A percentile compares a stretch with the other conserved stretches of the same genome.
These are phyloP conservation scores for Salisapilia sapeloensis DNA, from an alignment of 352 stramenopile species.

Conservation along the genomic window DNA sequence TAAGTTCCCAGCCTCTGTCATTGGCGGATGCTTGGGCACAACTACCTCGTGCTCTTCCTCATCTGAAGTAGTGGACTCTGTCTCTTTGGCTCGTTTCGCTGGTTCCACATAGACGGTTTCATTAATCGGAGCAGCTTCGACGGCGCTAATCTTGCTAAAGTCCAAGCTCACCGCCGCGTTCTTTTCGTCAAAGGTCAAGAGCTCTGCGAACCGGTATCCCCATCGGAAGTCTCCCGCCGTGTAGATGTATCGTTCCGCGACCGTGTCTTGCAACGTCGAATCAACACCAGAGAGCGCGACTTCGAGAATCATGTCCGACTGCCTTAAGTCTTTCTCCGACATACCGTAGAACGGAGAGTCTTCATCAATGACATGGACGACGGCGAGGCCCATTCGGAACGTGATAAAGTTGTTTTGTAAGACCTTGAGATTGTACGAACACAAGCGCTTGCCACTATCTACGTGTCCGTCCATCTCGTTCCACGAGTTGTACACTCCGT, in stretches of 20 bases:
- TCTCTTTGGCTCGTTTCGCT: conserved; percentile 1
- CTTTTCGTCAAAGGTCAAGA: conserved; percentile 51
- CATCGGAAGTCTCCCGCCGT: conserved; percentile 40
- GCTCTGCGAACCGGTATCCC: conserved; percentile 53
- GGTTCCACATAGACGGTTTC: conserved; percentile 19
- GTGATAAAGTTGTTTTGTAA: conserved; percentile 77
- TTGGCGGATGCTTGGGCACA: no score
- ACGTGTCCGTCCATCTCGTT: neutral
- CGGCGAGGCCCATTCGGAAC: conserved; percentile 65
- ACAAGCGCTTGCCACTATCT: conserved; percentile 16
- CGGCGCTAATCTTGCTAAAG: conserved; percentile 50
- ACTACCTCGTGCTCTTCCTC: no score
- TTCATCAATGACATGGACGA: conserved; percentile 65
- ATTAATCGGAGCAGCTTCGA: conserved; percentile 39
- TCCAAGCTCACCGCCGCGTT: conserved; percentile 61
- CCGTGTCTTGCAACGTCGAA: conserved; percentile 67
- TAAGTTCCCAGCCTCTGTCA: no score
- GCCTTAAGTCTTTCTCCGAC: conserved; percentile 28
- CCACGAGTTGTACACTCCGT: neutral
- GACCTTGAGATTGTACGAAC: conserved; percentile 64
- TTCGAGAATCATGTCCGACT: conserved; percentile 61
- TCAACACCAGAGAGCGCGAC: conserved; percentile 64
- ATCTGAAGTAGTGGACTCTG: no score
- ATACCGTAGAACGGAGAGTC: conserved; percentile 45
- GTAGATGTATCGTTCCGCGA: conserved; percentile 69